These are phyloP conservation scores for Kazachstania kunashirensis DNA, from an alignment of 805 yeast species.

Conservation along the genomic window DNA sequence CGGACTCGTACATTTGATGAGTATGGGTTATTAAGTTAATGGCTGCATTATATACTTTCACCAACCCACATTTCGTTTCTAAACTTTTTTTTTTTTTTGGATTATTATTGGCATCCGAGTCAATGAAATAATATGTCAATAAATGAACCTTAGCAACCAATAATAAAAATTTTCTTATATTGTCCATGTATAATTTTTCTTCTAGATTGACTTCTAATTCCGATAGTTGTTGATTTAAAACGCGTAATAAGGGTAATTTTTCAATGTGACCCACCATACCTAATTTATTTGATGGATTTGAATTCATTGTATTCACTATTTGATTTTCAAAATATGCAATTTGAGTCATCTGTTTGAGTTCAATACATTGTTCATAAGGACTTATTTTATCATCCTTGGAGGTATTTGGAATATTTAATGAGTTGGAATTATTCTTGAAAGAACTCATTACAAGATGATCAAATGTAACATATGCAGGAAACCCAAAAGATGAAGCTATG, in stretches of 20 bases:
- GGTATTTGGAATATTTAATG: background rate
- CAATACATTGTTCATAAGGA: conserved; percentile 3
- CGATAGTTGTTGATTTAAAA: conserved; percentile 62
- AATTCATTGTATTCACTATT: conserved; percentile 64
- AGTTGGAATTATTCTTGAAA: conserved; percentile 21
- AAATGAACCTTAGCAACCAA: conserved; percentile 73
- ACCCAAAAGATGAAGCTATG: conserved; percentile 87
- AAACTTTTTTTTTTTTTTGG: conserved; percentile 29
- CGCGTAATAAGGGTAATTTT: conserved; percentile 61
- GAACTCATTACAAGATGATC: conserved; percentile 57
- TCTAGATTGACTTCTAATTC: conserved; percentile 52
- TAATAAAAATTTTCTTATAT: conserved; percentile 57
- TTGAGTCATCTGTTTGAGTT: conserved; percentile 69
- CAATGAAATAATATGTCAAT: conserved; percentile 65
- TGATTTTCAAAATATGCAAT: conserved; percentile 83
- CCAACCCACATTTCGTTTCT: conserved; percentile 64
- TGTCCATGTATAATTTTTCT: conserved; percentile 43
- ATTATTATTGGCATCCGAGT: conserved; percentile 4
- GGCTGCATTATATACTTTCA: conserved; percentile 73
- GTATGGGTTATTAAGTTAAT: conserved; percentile 61
- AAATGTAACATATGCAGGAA: conserved; percentile 83
- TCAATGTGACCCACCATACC: conserved; percentile 62
- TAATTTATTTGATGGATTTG: conserved; percentile 55
- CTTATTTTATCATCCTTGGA: conserved; percentile 35
- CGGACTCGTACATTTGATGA: conserved; percentile 46